Evolutionary conservation across 371 early-diverging fungal genomes (phyloP), one percentile per base, ranked within the genome.

Genomic region (Mortierella sp.): DNA sequence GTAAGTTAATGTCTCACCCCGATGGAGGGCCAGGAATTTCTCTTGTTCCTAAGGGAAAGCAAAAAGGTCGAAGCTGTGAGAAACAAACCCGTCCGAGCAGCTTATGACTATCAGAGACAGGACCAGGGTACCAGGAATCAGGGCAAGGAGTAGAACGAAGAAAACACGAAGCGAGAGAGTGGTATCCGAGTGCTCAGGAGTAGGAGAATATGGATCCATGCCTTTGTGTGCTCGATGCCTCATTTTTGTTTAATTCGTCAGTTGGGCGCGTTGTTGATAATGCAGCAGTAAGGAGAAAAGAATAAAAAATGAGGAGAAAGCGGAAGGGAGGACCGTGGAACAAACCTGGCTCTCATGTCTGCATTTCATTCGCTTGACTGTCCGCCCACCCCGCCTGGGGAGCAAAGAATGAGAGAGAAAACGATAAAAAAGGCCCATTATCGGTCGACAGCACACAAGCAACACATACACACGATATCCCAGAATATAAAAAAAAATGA

Each of bases 1-100:
- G 95, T 93, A 93, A 82, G 89, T 81, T 24, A n/a, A 31, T 68
- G 68, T 68, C 10, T 65, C 42, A 65, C 68, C 38, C 26, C 48
- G 19, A n/a, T 24, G 65, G n/a, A 68, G 7, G 65, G 10, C 19
- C 21, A 6, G 38, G 42, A 24, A 38, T 9, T 5, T n/a, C 21
- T 55, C n/a, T 55, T 55, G 21, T 55, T n/a, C n/a, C 55, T 55
- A 16, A 16, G 50, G 50, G 16, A 14, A 38, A 38, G 42, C 42
- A 5, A 38, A 38, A 38, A 38, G 5, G 42, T 55, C n/a, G n/a
- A 24, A 9, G 13, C 26, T 58, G 28, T 26, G 58, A 57, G 58
- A 26, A 57, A 8, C 54, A 31, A 60, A 60, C 31, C 16, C 31
- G 13, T 60, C 7, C 34, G 2, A 16, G 34, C 16, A 6, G 31